Base-by-base conservation (phyloP, 2,329 filamentous ascomycete species). In the Cordyceps farinosa region DNA sequence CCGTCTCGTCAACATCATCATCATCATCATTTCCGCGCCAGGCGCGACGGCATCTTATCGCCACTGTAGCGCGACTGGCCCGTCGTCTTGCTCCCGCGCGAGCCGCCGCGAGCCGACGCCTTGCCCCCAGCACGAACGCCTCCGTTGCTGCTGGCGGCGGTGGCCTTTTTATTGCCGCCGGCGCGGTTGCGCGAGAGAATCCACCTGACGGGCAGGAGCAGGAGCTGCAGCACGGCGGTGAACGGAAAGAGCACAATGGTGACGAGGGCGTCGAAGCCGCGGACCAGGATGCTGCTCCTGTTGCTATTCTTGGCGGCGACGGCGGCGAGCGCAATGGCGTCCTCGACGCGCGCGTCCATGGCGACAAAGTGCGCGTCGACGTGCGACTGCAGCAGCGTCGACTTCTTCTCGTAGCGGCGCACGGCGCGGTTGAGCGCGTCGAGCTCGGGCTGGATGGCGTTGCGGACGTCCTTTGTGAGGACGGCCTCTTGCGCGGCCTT, bases 391-490 rank as follows among this genome's bases (percentile, higher is more conserved):
- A 92, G 84, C 8, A 93, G 80, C 0, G 89, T 89, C 5, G 90
- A 87, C 69, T 92, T 90, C 77, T 96, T 97, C 78, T 98, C 94
- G 70, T 97, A 97, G 42, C 92, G 87, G 27, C 94, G 85, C 51
- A 98, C 90, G 4, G 94, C 93, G 54, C 94, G 88, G 69, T 92
- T 95, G 38, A 98, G 79, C 0, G 92, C 91, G 69, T 97, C 93
- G 6, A 98, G 82, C 64, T 97, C 92, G 0, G 91, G 89, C 67
- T 92, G 90, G 11, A 94, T 80, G 34, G 80, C 79, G 65, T 85
- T 85, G 48, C 86, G 84, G 13, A 91, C 81, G 64, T 91, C 87
- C 5, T 78, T 80, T 53, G 80, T 76, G 44, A 84, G 73, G 3
- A 74, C 76, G 6, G 78, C 73, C 65, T 79, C 73, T 66, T 79